Percentiles rank a stretch among this genome's conserved stretches.
Conservation (phyloP, 495 filamentous ascomycete species). For the Aspergillus bridgeri region DNA sequence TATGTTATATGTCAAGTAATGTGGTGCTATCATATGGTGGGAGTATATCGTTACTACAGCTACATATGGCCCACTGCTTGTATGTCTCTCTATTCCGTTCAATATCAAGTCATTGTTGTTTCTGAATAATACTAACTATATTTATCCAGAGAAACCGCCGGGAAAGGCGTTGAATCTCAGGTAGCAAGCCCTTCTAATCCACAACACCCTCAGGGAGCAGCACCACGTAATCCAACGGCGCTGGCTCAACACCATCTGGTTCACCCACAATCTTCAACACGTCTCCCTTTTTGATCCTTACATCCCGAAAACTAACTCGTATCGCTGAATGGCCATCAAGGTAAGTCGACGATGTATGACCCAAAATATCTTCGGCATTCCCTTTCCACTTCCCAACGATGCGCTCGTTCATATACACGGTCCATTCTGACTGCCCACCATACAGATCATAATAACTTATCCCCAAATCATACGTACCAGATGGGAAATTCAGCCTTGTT, state of each 20-base stretch:
- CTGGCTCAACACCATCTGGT: slow-evolving; percentile 58
- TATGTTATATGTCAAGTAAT: no score
- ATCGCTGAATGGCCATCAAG: slow-evolving; percentile 64
- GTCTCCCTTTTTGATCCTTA: slow-evolving; percentile 53
- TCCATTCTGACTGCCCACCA: slow-evolving; percentile 52
- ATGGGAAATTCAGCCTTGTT: slow-evolving; percentile 41
- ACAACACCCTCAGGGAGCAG: slow-evolving; percentile 56
- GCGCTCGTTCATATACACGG: slow-evolving; percentile 49
- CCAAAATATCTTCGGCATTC: slow-evolving; percentile 52
- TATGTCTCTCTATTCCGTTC: no score
- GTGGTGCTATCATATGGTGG: no score
- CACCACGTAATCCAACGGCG: slow-evolving; percentile 64
- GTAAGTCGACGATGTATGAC: slow-evolving; percentile 52
- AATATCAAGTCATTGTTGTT: no score
- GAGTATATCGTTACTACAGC: no score
- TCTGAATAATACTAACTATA: no score
- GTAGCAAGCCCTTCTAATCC: slow-evolving; percentile 36
- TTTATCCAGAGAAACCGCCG: no score
- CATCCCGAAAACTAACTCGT: slow-evolving; percentile 52
- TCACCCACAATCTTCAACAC: slow-evolving; percentile 55
- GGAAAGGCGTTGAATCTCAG: background rate
- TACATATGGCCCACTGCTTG: no score
- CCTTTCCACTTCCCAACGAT: slow-evolving; percentile 56
- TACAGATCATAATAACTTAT: slow-evolving; percentile 65
- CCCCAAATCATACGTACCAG: slow-evolving; percentile 58